These are phyloP conservation scores for Phytophthora tubulina DNA, from an alignment of 352 stramenopile species.

Conservation along the genomic window DNA sequence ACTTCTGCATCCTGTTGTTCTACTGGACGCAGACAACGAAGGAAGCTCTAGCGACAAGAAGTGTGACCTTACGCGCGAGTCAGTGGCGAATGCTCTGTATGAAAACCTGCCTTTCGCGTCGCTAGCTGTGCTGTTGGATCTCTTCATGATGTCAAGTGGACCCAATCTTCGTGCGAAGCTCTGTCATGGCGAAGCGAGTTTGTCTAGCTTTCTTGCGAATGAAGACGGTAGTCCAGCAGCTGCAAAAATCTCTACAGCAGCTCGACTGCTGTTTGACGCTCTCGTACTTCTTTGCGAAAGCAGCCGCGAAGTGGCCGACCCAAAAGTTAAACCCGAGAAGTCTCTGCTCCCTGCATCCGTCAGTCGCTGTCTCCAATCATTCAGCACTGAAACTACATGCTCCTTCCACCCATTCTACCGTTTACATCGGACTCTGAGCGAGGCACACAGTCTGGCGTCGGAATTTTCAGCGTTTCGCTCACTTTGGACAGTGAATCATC, in stretches of 20 bases:
- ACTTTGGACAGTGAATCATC: conserved; percentile 31
- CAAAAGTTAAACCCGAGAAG: not conserved
- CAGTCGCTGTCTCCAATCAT: conserved; percentile 24
- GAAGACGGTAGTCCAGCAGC: not conserved
- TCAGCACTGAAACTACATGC: conserved; percentile 34
- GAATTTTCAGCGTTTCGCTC: conserved; percentile 41
- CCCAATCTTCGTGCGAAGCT: conserved; percentile 79
- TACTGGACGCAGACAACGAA: conserved; percentile 18
- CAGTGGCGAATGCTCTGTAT: conserved; percentile 59
- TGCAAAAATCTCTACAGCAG: conserved; percentile 38
- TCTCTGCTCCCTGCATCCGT: conserved; percentile 1
- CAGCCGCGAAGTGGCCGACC: not conserved
- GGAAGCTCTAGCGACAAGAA: not conserved
- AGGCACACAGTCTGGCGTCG: conserved; percentile 5
- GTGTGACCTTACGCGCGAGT: not conserved
- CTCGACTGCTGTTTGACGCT: conserved; percentile 48
- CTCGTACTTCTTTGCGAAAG: conserved; percentile 41
- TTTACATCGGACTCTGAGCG: conserved; percentile 40
- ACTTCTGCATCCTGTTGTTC: conserved; percentile 55
- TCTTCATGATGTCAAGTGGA: conserved; percentile 81
- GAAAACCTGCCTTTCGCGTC: conserved; percentile 47
- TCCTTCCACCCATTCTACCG: conserved; percentile 75
- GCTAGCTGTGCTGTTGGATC: conserved; percentile 61
- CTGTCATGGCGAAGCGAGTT: conserved; percentile 71
- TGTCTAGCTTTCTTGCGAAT: conserved; percentile 34